These are phyloP conservation scores for Aurantiochytrium sp. DNA, from an alignment of 108 stramenopile species.

Conservation along the genomic window DNA sequence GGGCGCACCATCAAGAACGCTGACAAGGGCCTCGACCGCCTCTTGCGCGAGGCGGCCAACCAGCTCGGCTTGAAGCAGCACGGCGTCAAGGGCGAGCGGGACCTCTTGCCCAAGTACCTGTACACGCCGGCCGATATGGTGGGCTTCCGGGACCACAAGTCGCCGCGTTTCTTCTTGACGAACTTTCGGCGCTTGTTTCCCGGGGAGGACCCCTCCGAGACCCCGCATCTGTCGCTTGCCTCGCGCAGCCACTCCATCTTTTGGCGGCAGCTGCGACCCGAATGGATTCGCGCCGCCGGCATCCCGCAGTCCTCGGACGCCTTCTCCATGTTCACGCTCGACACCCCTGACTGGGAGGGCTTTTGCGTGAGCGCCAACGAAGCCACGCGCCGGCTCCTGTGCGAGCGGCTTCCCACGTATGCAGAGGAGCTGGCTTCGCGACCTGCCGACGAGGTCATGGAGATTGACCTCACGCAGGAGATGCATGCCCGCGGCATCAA, in stretches of 20 bases:
- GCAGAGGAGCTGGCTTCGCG: slow-evolving; percentile 44
- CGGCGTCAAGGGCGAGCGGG: slow-evolving; percentile 44
- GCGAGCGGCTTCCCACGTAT: slow-evolving; percentile 43
- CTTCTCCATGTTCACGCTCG: slow-evolving; percentile 33
- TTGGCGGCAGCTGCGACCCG: slow-evolving; percentile 59
- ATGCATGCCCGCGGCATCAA: slow-evolving; percentile 54
- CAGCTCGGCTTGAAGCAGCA: slow-evolving; percentile 37
- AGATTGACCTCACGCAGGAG: slow-evolving; percentile 48
- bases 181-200: slow-evolving; percentile 56
- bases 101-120: slow-evolving; percentile 32
- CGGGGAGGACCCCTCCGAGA: slow-evolving; percentile 45
- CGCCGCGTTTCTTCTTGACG: slow-evolving; percentile 37
- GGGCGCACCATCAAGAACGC: slow-evolving; percentile 38
- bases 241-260: slow-evolving; percentile 52
- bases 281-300: slow-evolving; percentile 43
- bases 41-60: background rate
- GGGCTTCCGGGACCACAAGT: slow-evolving; percentile 37
- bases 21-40: background rate
- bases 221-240: slow-evolving; percentile 47
- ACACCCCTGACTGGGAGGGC: slow-evolving; percentile 46
- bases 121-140: slow-evolving; percentile 32
- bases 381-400: slow-evolving; percentile 42
- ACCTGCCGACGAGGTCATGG: background rate
- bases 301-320: slow-evolving; percentile 51
- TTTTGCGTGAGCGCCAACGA: slow-evolving; percentile 32